Base-by-base conservation (phyloP, 495 filamentous ascomycete genomes). In the Pyrenopolyporus hunteri region DNA sequence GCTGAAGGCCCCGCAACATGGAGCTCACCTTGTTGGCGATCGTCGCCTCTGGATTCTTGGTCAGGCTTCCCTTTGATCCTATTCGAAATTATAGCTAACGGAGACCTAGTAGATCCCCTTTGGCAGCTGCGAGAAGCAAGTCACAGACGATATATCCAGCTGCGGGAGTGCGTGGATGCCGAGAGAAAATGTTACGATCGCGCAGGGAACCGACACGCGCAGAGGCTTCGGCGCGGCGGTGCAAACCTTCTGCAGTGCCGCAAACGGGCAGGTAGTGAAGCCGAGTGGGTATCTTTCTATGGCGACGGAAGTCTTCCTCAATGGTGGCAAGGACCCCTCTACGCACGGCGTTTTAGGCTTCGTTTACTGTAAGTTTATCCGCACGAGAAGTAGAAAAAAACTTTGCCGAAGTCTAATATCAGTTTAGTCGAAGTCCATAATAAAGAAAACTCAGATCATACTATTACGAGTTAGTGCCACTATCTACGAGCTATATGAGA, bases 381-480 rank as follows among this genome's bases (percentile, higher is more conserved):
- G 10, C 1, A 0, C n/a, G 13, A 13, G 3, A 25, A 17, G 1
- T 1, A 13, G 6, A 9, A 29, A 29, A 9, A 29, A 28, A 3
- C 32, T 33, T 33, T 3, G 13, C 36, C 33, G 43, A n/a, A 7
- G 16, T 32, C 50, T 59, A 50, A 59, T 32, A 16, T 19, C 13
- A 20, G 10, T 11, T 10, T 44, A 72, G 69, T 72, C 29, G 69
- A 72, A 50, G 64, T 72, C 2, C 69, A 72, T 33, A 72, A 72
- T 29, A 72, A 72, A 31, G 35, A 62, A 33, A 48, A 32, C 39
- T 63, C 63, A 11, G 52, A 64, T 49, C 69, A 72, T 55, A 64
- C 55, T 19, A 63, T 72, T 13, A 56, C 62, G 45, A 53, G 67
- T 70, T 14, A 66, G 68, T 60, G 11, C 6, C 20, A 17, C 42